Conservation (phyloP, 2,329 filamentous ascomycete species). For the Pseudonectria foliicola region DNA sequence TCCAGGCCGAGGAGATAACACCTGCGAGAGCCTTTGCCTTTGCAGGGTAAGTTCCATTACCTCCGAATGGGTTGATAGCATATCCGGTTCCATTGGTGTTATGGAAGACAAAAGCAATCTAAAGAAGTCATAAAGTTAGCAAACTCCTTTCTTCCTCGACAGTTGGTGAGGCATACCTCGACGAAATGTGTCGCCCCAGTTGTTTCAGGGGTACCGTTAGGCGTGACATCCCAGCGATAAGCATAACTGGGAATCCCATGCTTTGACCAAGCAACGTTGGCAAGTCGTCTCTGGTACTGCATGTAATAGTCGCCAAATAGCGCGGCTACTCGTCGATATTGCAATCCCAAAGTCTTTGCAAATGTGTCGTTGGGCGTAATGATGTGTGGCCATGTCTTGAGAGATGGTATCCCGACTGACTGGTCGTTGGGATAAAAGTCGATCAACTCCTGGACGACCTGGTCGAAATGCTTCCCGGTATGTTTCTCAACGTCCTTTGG, state of each 20-base stretch:
- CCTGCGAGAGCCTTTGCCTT: slow-evolving; percentile 20
- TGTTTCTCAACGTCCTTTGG: slow-evolving; percentile 6
- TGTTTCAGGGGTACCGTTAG: slow-evolving; percentile 15
- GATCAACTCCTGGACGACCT: slow-evolving; percentile 18
- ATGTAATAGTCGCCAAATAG: slow-evolving; percentile 23
- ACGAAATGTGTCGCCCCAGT: slow-evolving; percentile 31
- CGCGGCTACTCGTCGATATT: slow-evolving; percentile 24
- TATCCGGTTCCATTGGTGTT: slow-evolving; percentile 27
- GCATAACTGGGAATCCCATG: slow-evolving; percentile 21
- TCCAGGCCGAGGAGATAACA: slow-evolving; percentile 24
- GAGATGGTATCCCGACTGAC: slow-evolving; percentile 26
- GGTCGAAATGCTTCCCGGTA: slow-evolving; percentile 15
- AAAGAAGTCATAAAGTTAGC: neutral
- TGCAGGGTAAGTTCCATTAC: slow-evolving; percentile 18
- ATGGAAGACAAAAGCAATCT: slow-evolving; percentile 36
- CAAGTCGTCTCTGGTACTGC: slow-evolving; percentile 20
- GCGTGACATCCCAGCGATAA: slow-evolving; percentile 27
- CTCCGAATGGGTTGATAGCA: slow-evolving; percentile 23
- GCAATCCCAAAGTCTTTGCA: slow-evolving; percentile 18
- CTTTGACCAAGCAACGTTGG: slow-evolving; percentile 21
- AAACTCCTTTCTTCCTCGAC: no score
- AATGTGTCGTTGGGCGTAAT: slow-evolving; percentile 20
- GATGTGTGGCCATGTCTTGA: slow-evolving; percentile 25
- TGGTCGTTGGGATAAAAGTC: slow-evolving; percentile 26
- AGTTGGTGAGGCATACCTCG: slow-evolving; percentile 22